Percentiles rank a stretch among this genome's conserved stretches.
Conservation (phyloP, 345 rosid genomes). For the Euphorbia pulcherrima region DNA sequence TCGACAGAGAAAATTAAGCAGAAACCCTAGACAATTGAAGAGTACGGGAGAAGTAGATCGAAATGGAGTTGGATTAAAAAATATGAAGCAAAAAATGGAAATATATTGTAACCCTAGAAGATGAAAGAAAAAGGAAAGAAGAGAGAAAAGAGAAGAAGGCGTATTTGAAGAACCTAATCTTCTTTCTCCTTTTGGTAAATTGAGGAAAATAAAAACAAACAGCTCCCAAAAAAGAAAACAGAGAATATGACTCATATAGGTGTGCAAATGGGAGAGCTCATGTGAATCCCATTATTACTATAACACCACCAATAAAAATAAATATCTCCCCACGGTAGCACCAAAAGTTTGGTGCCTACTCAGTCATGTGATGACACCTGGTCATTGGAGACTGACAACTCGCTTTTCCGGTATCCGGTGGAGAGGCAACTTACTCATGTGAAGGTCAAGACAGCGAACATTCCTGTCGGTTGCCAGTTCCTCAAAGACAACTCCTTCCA, state of each 20-base stretch:
- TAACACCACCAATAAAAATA: slow-evolving; percentile 5
- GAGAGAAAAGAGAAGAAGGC: not conserved
- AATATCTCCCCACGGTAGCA: slow-evolving; percentile 23
- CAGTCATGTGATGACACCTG: slow-evolving; percentile 37
- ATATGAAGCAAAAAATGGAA: no score
- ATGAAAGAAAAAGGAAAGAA: slow-evolving; percentile 8
- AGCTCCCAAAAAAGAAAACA: slow-evolving; percentile 33
- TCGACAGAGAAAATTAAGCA: not conserved
- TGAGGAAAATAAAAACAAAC: slow-evolving; percentile 19
- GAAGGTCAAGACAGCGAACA: slow-evolving; percentile 46
- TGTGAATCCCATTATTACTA: slow-evolving; percentile 25
- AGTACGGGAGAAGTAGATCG: no score
- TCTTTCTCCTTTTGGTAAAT: slow-evolving; percentile 64
- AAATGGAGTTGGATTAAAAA: no score
- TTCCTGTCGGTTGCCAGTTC: slow-evolving; percentile 73
- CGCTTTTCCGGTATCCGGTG: slow-evolving; percentile 41
- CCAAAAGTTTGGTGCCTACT: slow-evolving; percentile 22
- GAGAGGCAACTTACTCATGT: slow-evolving; percentile 16
- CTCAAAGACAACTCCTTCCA: slow-evolving; percentile 44
- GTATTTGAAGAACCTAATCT: slow-evolving; percentile 43
- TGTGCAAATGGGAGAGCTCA: slow-evolving; percentile 18
- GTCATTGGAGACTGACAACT: slow-evolving; percentile 37
- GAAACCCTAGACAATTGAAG: slow-evolving; percentile 18
- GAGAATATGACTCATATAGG: slow-evolving; percentile 29
- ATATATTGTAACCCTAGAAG: slow-evolving; percentile 2